A percentile compares a stretch with the other conserved stretches of the same genome.
phyloP scores from a whole-genome alignment of 2,329 filamentous ascomycete species.

The Colletotrichum tabaci region DNA sequence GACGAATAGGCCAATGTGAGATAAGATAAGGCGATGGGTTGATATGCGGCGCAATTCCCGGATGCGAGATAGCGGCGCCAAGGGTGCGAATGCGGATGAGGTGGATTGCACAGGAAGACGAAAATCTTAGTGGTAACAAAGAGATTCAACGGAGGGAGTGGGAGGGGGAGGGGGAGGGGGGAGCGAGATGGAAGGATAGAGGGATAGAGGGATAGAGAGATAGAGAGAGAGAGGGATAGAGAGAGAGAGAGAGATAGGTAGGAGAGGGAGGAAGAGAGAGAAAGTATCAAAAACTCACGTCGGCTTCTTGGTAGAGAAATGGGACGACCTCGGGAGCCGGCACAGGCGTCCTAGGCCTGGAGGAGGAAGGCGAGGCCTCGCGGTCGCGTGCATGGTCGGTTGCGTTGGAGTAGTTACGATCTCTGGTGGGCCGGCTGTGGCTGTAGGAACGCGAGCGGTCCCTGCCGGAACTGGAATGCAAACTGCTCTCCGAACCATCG shows the following conservation, averaged over 20 bases:
- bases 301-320: conserved; percentile 93
- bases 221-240: conserved; percentile 34
- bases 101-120: conserved; percentile 13
- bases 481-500: conserved; percentile 81
- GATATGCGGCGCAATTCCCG: conserved; percentile 37
- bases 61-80: conserved; percentile 40
- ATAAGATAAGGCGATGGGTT: conserved; percentile 39
- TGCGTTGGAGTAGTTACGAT: conserved; percentile 85
- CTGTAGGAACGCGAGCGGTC: conserved; percentile 77
- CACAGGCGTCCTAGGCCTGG: conserved; percentile 86
- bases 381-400: conserved; percentile 75
- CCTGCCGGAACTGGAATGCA: conserved; percentile 67
- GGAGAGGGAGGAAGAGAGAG: conserved; percentile 42
- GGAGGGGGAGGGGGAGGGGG: conserved; percentile 27
- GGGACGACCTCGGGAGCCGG: conserved; percentile 95
- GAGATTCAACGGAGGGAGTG: not conserved
- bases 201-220: conserved; percentile 37
- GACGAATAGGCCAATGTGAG: conserved; percentile 32
- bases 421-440: conserved; percentile 70
- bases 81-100: conserved; percentile 29
- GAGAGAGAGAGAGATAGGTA: conserved; percentile 29
- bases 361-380: conserved; percentile 82
- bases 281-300: conserved; percentile 69
- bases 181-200: conserved; percentile 46
- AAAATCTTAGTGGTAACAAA: conserved; percentile 16